phyloP scores from a whole-genome alignment of 257 asterid species.

The Dorcoceras hygrometricum region DNA sequence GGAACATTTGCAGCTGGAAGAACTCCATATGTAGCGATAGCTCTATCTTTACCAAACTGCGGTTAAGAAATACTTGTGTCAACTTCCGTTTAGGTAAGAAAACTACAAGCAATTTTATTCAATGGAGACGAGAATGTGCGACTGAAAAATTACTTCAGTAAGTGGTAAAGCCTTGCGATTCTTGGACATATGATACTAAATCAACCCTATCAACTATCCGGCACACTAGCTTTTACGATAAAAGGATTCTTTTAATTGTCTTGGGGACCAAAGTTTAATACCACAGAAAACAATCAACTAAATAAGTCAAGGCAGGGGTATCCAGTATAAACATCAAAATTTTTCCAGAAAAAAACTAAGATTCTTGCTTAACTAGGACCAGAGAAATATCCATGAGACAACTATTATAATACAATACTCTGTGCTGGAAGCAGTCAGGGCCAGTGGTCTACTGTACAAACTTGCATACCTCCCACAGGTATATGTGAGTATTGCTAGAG shows the following conservation, averaged over 20 bases:
- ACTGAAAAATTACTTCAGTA: neutral
- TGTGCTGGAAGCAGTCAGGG: neutral
- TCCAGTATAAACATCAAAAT: neutral
- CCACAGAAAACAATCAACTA: conserved; percentile 6
- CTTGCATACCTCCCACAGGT: conserved; percentile 87
- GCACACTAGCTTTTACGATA: neutral
- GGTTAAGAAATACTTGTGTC: conserved; percentile 28
- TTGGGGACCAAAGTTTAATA: conserved; percentile 1
- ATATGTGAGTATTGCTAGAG: conserved; percentile 82
- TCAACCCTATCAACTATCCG: conserved; percentile 17
- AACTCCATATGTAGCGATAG: conserved; percentile 94
- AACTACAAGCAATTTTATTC: conserved; percentile 5
- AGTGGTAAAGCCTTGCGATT: neutral
- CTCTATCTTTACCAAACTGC: conserved; percentile 91
- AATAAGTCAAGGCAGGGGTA: conserved; percentile 13
- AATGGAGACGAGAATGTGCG: neutral
- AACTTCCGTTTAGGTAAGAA: conserved; percentile 19
- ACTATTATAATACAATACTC: conserved; percentile 12
- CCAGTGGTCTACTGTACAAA: neutral
- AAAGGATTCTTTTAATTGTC: neutral
- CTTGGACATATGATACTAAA: neutral
- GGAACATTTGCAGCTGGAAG: conserved; percentile 96
- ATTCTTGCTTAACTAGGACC: conserved; percentile 13
- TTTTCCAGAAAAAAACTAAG: conserved; percentile 14
- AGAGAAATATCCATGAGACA: conserved; percentile 8